Evolutionary conservation across 768 basidiomycete species (phyloP).

Genomic region (Tylopilus sp.): DNA sequence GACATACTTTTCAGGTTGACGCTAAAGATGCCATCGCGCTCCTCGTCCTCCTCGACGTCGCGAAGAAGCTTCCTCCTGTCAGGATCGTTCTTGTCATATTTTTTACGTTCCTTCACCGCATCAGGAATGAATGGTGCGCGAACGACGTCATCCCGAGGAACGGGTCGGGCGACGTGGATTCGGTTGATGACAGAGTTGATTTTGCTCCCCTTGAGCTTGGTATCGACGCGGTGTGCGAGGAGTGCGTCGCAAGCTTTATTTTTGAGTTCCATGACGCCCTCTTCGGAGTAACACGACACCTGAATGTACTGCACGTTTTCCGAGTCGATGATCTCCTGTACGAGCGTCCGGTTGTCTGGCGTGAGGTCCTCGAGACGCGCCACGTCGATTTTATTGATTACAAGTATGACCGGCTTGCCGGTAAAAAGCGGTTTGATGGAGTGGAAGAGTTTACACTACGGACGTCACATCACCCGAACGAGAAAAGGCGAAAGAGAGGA

Average conservation of each 20-base stretch:
- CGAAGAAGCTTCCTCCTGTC: constrained; percentile 67
- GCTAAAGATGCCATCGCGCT: constrained; percentile 89
- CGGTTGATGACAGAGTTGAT: constrained; percentile 92
- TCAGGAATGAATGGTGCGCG: constrained; percentile 91
- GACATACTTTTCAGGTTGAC: constrained; percentile 80
- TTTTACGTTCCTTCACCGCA: constrained; percentile 65
- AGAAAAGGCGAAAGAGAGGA: constrained; percentile 2
- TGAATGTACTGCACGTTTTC: constrained; percentile 76
- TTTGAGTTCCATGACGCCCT: constrained; percentile 96
- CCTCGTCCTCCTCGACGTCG: constrained; percentile 83
- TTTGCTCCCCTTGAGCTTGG: constrained; percentile 90
- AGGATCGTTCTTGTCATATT: constrained; percentile 86
- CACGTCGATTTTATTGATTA: constrained; percentile 98
- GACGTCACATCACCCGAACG: background rate
- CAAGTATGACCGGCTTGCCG: constrained; percentile 89
- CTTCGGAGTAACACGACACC: constrained; percentile 93
- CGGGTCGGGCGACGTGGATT: constrained; percentile 92
- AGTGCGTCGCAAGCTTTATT: constrained; percentile 94
- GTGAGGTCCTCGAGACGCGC: constrained; percentile 81
- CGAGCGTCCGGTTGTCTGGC: constrained; percentile 69
- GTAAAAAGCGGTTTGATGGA: constrained; percentile 97
- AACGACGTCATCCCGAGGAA: constrained; percentile 84
- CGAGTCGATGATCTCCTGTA: constrained; percentile 80
- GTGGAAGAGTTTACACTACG: constrained; percentile 95
- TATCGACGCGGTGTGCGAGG: constrained; percentile 90